Evolutionary conservation across 2,329 filamentous ascomycete species (phyloP).

Genomic region (Trichoderma afroharzianum): DNA sequence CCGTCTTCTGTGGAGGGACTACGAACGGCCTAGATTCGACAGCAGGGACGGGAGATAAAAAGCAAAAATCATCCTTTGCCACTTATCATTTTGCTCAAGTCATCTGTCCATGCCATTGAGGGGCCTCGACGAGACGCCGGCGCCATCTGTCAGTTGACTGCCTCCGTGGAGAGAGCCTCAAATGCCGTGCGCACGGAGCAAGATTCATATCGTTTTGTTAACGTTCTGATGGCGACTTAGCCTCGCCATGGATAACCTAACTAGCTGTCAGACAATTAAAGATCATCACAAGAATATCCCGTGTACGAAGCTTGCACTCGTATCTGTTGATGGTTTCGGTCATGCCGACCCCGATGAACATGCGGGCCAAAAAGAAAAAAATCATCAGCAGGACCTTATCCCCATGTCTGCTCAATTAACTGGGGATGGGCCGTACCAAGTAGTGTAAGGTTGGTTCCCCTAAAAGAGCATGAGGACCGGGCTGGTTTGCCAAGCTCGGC

Average conservation of each 20-base stretch:
- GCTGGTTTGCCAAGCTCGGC: constrained; percentile 14
- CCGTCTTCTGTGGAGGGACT: constrained; percentile 2
- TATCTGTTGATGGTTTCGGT: constrained; percentile 2
- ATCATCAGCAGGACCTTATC: not conserved
- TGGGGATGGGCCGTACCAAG: not conserved
- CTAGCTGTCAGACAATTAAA: not conserved
- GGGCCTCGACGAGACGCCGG: not conserved
- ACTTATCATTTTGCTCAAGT: not conserved
- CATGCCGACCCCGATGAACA: constrained; percentile 15
- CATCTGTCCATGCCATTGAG: not conserved
- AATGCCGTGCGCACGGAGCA: not conserved
- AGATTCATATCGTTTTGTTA: not conserved
- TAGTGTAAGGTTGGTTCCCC: constrained; percentile 12
- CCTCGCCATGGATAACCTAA: not conserved
- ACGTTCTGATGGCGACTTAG: not conserved
- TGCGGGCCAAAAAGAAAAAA: not conserved
- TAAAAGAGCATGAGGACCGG: constrained; percentile 10
- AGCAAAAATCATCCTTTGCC: not conserved
- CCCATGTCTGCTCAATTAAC: not conserved
- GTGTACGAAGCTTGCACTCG: not conserved
- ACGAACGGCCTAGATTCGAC: not conserved
- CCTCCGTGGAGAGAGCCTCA: not conserved
- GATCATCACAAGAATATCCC: not conserved
- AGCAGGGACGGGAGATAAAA: not conserved
- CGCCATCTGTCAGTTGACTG: not conserved